Conservation (phyloP, 176 grass and related monocot species). For the Avena sativa region DNA sequence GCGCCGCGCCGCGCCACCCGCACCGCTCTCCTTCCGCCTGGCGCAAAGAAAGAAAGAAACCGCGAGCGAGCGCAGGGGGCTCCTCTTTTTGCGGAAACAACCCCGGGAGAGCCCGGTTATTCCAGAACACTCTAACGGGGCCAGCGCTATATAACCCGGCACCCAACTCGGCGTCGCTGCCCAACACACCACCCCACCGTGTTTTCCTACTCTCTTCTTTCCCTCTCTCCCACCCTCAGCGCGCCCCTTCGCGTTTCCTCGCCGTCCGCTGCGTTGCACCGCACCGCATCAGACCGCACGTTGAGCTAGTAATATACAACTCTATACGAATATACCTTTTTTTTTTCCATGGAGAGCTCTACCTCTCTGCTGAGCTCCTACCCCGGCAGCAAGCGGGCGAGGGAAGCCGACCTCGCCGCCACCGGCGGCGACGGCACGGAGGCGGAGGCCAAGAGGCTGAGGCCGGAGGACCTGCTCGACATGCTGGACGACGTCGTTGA, state of each 20-base stretch:
- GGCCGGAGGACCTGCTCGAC: conserved; percentile 62
- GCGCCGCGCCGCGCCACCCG: neutral
- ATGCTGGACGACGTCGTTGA: conserved; percentile 71
- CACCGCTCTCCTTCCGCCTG: neutral
- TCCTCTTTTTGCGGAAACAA: neutral
- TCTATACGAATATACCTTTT: too few relatives aligned
- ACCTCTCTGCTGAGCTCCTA: neutral
- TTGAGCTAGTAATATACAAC: too few relatives aligned
- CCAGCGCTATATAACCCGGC: conserved; percentile 52
- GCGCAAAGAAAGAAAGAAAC: neutral
- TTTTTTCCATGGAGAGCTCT: conserved; percentile 33
- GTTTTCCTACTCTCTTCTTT: conserved; percentile 35
- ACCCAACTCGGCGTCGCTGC: conserved; percentile 42
- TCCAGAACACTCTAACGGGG: neutral
- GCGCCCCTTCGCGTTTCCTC: neutral
- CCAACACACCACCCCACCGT: conserved; percentile 44
- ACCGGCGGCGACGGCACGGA: neutral
- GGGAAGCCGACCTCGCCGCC: conserved; percentile 36
- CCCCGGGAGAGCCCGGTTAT: neutral
- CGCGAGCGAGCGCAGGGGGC: neutral
- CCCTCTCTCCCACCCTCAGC: neutral
- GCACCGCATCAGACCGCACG: too few relatives aligned
- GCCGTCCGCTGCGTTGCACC: too few relatives aligned
- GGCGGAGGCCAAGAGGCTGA: conserved; percentile 36
- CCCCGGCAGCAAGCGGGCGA: conserved; percentile 40